phyloP scores from a whole-genome alignment of 345 rosid species.

The thale cress (Arabidopsis thaliana) region TAIR10.1 NC_003074.8:7625501-7626000 shows the following conservation, averaged over 20 bases:
- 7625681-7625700: constrained; percentile 57
- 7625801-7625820: neutral
- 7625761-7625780: neutral
- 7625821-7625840: neutral
- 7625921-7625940: constrained; percentile 71
- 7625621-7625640: neutral
- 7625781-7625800: neutral
- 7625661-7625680: constrained; percentile 62
- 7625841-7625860: neutral
- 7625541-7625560: constrained; percentile 32
- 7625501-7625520: constrained; percentile 20
- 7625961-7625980: neutral
- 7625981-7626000: constrained; percentile 46
- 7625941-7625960: constrained; percentile 68
- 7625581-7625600: neutral
- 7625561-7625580: constrained; percentile 56
- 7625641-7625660: constrained; percentile 46
- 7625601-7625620: neutral
- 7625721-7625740: constrained; percentile 57
- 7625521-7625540: constrained; percentile 45
- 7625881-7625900: constrained; percentile 66
- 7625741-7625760: constrained; percentile 42
- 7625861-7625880: constrained; percentile 62
- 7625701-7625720: constrained; percentile 61
- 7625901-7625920: constrained; percentile 62